Evolutionary conservation across 306 rosid genomes (phyloP).

Genomic region (Citrullus mucosospermus): DNA sequence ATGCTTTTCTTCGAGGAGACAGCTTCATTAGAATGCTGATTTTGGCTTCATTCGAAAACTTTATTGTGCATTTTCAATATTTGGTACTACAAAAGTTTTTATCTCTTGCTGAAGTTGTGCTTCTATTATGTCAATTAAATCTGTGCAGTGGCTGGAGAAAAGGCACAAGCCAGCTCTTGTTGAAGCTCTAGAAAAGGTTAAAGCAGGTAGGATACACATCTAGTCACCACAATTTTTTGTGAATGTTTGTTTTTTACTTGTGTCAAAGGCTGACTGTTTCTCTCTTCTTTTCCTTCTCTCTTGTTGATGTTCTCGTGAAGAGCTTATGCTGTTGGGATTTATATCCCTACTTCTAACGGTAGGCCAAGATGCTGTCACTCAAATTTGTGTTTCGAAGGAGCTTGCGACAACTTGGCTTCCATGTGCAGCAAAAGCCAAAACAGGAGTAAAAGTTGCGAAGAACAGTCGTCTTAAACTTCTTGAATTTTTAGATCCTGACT

Average conservation of each 20-base stretch:
- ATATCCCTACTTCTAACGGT: conserved; percentile 42
- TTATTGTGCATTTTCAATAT: neutral
- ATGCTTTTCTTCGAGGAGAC: neutral
- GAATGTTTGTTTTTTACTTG: neutral
- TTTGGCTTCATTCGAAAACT: neutral
- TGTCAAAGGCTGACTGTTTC: conserved; percentile 8
- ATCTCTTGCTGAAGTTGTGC: neutral
- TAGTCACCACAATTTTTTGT: too few relatives aligned
- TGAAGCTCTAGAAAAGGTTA: conserved; percentile 65
- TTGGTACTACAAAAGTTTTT: neutral
- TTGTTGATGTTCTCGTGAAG: conserved; percentile 18
- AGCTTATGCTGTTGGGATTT: conserved; percentile 75
- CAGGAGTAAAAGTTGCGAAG: neutral
- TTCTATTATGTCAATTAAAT: neutral
- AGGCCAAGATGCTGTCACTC: conserved; percentile 20
- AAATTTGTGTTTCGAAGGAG: conserved; percentile 26
- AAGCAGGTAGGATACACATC: conserved; percentile 31
- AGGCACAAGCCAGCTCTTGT: conserved; percentile 42
- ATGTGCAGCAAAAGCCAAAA: neutral
- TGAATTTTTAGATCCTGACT: conserved; percentile 13
- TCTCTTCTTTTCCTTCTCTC: neutral
- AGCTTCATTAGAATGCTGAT: neutral
- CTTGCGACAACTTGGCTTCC: conserved; percentile 54
- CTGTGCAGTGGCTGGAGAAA: conserved; percentile 29
- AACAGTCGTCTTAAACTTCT: conserved; percentile 14